Evolutionary conservation across 176 grass and related monocot species (phyloP).

Genomic region (Avena insularis): DNA sequence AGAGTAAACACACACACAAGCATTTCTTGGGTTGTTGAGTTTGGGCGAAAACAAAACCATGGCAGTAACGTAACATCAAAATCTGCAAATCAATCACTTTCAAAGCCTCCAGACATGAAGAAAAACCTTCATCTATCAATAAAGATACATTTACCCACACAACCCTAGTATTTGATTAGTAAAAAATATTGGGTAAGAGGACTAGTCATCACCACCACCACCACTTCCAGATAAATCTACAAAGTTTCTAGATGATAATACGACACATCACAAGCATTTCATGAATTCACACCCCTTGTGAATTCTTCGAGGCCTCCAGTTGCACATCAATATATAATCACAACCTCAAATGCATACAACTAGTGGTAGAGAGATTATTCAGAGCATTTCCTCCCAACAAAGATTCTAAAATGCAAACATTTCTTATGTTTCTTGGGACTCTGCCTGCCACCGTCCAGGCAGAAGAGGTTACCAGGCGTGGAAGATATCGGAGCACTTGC

Average conservation of each 20-base stretch:
- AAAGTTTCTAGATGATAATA: neutral
- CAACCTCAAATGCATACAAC: slow-evolving; percentile 39
- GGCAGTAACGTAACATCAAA: neutral
- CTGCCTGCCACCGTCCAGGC: slow-evolving; percentile 4
- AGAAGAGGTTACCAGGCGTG: slow-evolving; percentile 65
- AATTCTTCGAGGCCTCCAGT: slow-evolving; percentile 25
- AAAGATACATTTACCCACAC: slow-evolving; percentile 26
- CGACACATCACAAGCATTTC: slow-evolving; percentile 19
- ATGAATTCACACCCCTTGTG: slow-evolving; percentile 6
- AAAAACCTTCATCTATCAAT: neutral
- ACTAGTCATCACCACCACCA: neutral
- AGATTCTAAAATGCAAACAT: slow-evolving; percentile 41
- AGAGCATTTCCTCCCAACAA: slow-evolving; percentile 39
- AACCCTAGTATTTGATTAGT: slow-evolving; percentile 35
- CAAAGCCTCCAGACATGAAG: neutral
- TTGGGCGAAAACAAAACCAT: slow-evolving; percentile 19
- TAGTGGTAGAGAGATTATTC: slow-evolving; percentile 36
- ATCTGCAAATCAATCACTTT: slow-evolving; percentile 4
- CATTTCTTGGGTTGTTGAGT: neutral
- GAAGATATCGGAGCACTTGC: slow-evolving; percentile 79
- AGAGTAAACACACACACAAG: neutral
- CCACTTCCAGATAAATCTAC: slow-evolving; percentile 10
- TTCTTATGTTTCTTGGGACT: slow-evolving; percentile 35
- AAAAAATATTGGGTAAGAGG: slow-evolving; percentile 28
- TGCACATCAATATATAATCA: slow-evolving; percentile 55